These are phyloP conservation scores for Naganishia liquefaciens DNA, from an alignment of 1,284 basidiomycete genomes.

Conservation along the genomic window DNA sequence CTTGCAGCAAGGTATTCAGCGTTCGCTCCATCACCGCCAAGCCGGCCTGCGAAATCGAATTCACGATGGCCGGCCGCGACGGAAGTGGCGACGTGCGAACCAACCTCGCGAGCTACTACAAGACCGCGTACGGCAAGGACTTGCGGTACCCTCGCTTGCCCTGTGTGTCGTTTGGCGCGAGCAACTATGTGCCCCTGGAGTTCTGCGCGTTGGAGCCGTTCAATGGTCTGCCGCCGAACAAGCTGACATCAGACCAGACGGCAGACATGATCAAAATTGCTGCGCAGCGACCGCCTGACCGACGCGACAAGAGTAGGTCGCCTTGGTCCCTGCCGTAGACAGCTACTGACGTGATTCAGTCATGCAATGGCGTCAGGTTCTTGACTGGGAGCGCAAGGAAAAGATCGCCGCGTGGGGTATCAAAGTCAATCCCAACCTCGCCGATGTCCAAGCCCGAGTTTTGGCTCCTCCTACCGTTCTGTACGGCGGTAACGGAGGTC, in stretches of 20 bases:
- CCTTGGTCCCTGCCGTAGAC: too few species aligned
- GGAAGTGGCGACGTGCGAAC: slow-evolving; percentile 10
- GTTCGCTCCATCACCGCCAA: slow-evolving; percentile 43
- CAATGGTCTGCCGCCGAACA: slow-evolving; percentile 48
- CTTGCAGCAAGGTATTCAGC: slow-evolving; percentile 38
- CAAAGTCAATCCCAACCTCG: slow-evolving; percentile 47
- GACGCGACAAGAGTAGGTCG: slow-evolving; percentile 36
- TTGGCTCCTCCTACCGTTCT: slow-evolving; percentile 46
- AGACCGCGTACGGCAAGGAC: slow-evolving; percentile 46
- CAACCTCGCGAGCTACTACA: slow-evolving; percentile 50
- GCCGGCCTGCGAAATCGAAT: slow-evolving; percentile 45
- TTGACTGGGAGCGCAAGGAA: slow-evolving; percentile 44
- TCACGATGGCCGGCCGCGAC: slow-evolving; percentile 39
- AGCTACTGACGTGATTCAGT: slow-evolving; percentile 28
- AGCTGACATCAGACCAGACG: slow-evolving; percentile 46
- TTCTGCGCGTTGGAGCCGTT: slow-evolving; percentile 47
- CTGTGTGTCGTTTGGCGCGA: slow-evolving; percentile 45
- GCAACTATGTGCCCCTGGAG: slow-evolving; percentile 52
- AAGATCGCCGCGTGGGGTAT: slow-evolving; percentile 53
- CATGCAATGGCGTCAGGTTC: slow-evolving; percentile 45
- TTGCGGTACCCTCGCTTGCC: slow-evolving; percentile 50
- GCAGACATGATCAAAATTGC: slow-evolving; percentile 55
- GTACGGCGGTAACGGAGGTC: slow-evolving; percentile 41
- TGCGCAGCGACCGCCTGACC: slow-evolving; percentile 50
- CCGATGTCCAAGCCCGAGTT: slow-evolving; percentile 50